A percentile compares a stretch with the other conserved stretches of the same genome.
phyloP scores from a whole-genome alignment of 2,329 filamentous ascomycete genomes.

The Calonectria pauciramosa region DNA sequence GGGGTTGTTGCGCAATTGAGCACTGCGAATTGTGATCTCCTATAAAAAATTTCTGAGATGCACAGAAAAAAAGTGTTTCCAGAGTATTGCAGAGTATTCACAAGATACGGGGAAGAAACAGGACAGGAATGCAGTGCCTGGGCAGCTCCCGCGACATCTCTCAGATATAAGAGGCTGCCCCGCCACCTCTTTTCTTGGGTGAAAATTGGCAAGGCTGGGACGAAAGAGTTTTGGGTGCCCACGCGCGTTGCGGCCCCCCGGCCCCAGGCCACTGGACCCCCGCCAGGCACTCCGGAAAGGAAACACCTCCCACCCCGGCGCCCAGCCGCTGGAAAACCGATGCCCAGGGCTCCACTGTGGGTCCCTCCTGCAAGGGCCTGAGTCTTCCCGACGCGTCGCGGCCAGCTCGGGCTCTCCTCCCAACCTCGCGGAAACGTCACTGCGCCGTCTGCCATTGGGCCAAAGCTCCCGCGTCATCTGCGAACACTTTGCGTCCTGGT shows the following conservation, averaged over 20 bases:
- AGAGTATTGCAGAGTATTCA: background rate
- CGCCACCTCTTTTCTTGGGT: slow-evolving; percentile 58
- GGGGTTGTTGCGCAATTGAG: background rate
- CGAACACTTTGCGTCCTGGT: background rate
- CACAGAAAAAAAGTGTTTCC: background rate
- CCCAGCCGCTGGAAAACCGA: slow-evolving; percentile 24
- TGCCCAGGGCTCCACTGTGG: slow-evolving; percentile 13
- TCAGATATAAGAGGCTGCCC: slow-evolving; percentile 62
- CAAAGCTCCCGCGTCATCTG: background rate
- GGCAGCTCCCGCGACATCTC: slow-evolving; percentile 22
- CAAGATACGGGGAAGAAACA: slow-evolving; percentile 16
- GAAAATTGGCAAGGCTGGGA: slow-evolving; percentile 53
- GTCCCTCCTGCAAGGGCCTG: slow-evolving; percentile 4
- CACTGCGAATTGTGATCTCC: background rate
- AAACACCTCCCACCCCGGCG: slow-evolving; percentile 13
- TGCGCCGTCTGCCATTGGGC: slow-evolving; percentile 2
- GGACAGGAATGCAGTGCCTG: slow-evolving; percentile 30
- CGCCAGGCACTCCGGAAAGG: slow-evolving; percentile 1
- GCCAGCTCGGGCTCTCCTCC: background rate
- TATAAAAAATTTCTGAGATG: background rate
- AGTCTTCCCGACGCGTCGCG: slow-evolving; percentile 5
- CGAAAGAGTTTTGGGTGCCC: background rate
- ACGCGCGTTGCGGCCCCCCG: background rate
- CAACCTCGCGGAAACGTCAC: slow-evolving; percentile 25
- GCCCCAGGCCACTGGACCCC: slow-evolving; percentile 2